Evolutionary conservation across 2,329 filamentous ascomycete genomes (phyloP), one percentile per base, ranked within the genome.

Genomic region (Gliomastix tumulicola): DNA sequence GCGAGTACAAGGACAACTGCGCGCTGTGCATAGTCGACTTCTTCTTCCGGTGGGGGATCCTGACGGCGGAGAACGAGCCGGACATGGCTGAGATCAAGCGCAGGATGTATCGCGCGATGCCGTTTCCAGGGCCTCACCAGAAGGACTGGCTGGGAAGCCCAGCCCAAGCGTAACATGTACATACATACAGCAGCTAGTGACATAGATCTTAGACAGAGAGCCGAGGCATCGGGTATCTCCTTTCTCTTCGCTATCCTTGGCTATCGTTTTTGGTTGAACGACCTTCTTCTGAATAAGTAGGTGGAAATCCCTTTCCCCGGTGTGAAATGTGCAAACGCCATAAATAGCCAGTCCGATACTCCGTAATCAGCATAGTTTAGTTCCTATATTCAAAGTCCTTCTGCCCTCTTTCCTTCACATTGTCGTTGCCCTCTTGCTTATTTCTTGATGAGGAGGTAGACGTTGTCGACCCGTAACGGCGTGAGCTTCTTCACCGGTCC

Each of bases 401-500:
- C 15, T 16, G 20, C 12, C 15, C 16, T 35, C 17, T 30, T 20
- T 15, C 5, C 15, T 27, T 20, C 6, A n/a, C 17, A 18, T 23
- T 36, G 4, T 4, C n/a, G 35, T 16, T 30, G 13, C 21, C 21
- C 15, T 35, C 32, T 8, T 25, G 11, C 5, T 36, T 64, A 90
- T 79, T 94, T 95, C 79, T 96, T 98, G 49, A 94, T 70, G 42
- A 97, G 74, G 42, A 98, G 75, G 59, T 98, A 98, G 45, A 94
- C 80, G 56, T 95, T 83, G 59, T 98, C 92, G 53, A 96, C 90
- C 51, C 88, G 79, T 54, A 98, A 66, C 20, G 88, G 84, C 22
- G 85, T 94, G 44, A 98, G 77, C 69, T 95, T 96, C 72, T 92
- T 94, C 62, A 94, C 92, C 3, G 92, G 92, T 6, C 94, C 92